Base-by-base conservation (phyloP, 2,329 filamentous ascomycete genomes). In the Botrytis hyacinthi region DNA sequence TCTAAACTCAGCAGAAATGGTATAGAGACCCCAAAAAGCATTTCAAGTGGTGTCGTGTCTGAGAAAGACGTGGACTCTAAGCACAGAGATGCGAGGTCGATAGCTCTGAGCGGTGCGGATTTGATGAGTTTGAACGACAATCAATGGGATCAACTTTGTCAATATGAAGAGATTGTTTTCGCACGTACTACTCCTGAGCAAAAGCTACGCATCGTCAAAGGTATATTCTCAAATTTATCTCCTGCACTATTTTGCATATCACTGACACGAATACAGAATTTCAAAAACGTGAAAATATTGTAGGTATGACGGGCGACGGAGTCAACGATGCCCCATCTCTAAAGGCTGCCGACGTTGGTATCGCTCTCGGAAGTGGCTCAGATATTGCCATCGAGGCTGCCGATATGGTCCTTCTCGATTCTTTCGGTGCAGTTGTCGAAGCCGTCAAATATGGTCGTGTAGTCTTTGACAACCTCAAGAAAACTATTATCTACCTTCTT, bases 381-480 rank as follows among this genome's bases (percentile, higher is more conserved):
- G 88, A 90, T 72, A 88, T 90, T 74, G 88, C 88, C 20, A 89
- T 90, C 71, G 88, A 90, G 81, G 88, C 88, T 18, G 85, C 87
- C 0, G 88, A 90, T 76, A 89, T 90, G 86, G 87, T 90, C 0
- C 79, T 91, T 76, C 81, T 91, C 9, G 92, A 94, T 70, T 90
- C 88, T 0, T 94, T 95, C 79, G 86, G 88, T 0, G 91, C 90
- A 1, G 88, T 95, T 46, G 89, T 94, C 8, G 88, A 92, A 78
- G 92, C 92, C 0, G 88, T 94, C 3, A 85, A 89, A 76, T 93
- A 91, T 74, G 92, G 92, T 0, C 87, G 92, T 22, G 88, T 93
- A 9, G 91, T 94, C n/a, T 94, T 92, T 81, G 91, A 94, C 81
- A 94, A 94, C 78, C 83, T 94, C 69, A 92, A 93, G 81, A 94